Base-by-base conservation (phyloP, 148 eudicot genomes). In the Polygonum maritimum region DNA sequence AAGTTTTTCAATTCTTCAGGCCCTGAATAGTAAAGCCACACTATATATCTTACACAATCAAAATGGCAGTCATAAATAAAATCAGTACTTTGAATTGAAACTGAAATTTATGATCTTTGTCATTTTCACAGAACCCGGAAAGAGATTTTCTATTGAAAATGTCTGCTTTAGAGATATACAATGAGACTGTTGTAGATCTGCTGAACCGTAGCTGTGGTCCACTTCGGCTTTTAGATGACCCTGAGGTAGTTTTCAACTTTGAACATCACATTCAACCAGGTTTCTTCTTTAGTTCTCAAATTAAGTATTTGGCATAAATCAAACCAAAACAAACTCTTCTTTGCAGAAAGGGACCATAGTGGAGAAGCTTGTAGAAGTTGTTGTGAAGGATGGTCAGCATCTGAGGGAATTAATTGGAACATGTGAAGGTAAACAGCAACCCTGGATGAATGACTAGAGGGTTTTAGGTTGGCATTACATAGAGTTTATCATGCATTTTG, bases 221-320 rank as follows among this genome's bases (percentile, higher is more conserved):
- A 72, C 99, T 95, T 78, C 89, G 99, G 75, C 94, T 95, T 81
- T 80, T 95, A 79, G 99, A 95, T 87, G 99, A 95, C 80, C 99
- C 98, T 39, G 99, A 95, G 99, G 99, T 89, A 83, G 41, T 19
- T 52, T 3, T 22, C 52, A 16, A 19, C 76, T 51, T 67, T 58
- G 19, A 71, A 75, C 52, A 39, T 51, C 58, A 76, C 41, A 14
- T 35, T 19, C 7, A 67, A 67, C n/a, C 45, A 67, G 71, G 71
- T 67, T 67, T 67, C n/a, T 67, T 67, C n/a, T 67, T 67, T 57
- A 12, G 26, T 71, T 51, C 60, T 38, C 26, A 75, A 54, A 45
- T 52, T 71, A 73, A 16, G 69, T 70, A 19, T 72, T 19, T 74
- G 7, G 48, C 35, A 39, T 40, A 44, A 44, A 44, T 48, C 48